Conservation (phyloP, 78 protist species). For the Dictyostelium citrinum region DNA sequence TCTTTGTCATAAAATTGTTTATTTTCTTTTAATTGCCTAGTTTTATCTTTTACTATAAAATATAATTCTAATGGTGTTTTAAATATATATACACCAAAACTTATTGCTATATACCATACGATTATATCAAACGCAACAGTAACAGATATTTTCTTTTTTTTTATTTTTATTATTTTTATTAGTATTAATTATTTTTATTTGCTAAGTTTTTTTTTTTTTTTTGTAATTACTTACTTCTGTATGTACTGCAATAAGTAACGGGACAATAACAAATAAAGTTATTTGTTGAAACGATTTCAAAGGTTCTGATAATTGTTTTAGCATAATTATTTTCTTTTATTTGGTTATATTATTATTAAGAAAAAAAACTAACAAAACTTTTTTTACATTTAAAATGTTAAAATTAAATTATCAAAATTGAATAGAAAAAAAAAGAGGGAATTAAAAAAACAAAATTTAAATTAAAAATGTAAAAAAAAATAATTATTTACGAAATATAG, state of each 20-base stretch:
- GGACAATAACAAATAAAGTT: slow-evolving; percentile 32
- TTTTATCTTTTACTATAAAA: slow-evolving; percentile 42
- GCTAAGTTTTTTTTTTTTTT: not conserved
- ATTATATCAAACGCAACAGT: slow-evolving; percentile 53
- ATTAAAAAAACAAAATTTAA: not conserved
- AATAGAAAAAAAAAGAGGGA: not conserved
- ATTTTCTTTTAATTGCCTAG: not conserved
- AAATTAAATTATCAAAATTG: not conserved
- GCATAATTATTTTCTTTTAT: not conserved
- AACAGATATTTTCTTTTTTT: slow-evolving; percentile 1
- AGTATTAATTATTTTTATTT: not conserved
- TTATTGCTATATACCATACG: slow-evolving; percentile 70
- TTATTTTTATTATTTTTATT: not conserved
- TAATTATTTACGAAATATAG: not conserved
- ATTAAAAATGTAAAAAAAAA: too few relatives aligned
- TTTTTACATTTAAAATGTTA: not conserved
- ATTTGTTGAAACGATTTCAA: slow-evolving; percentile 44
- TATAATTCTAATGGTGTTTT: slow-evolving; percentile 61
- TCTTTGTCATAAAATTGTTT: slow-evolving; percentile 13
- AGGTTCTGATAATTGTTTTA: slow-evolving; percentile 7
- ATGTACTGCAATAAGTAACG: slow-evolving; percentile 47
- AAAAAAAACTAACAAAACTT: too few relatives aligned
- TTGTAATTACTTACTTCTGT: not conserved
- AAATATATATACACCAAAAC: slow-evolving; percentile 31
- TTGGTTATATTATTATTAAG: not conserved